A percentile compares a stretch with the other conserved stretches of the same genome.
These are phyloP conservation scores for Entrophospora sp. DNA, from an alignment of 192 early-diverging fungal species.

Conservation along the genomic window DNA sequence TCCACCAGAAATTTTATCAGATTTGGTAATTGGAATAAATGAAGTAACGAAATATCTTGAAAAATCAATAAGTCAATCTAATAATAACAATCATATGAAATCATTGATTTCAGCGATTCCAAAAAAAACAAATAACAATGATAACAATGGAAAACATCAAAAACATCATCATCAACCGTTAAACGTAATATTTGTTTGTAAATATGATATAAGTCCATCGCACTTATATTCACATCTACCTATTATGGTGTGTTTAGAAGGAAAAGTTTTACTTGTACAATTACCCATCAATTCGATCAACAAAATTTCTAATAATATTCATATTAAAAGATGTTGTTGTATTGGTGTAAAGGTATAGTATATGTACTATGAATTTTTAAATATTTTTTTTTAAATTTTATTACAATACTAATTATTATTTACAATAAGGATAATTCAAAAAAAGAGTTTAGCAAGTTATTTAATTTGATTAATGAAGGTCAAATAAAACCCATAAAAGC, in stretches of 20 bases:
- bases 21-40: constrained; percentile 10
- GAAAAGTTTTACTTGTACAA: constrained; percentile 14
- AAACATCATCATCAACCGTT: background rate
- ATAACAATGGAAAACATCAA: background rate
- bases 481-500: too few species aligned
- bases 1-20: background rate
- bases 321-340: too few species aligned
- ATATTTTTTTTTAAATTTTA: too few species aligned
- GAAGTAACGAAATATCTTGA: constrained; percentile 14
- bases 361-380: too few species aligned
- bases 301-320: too few species aligned
- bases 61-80: background rate
- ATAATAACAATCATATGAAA: background rate
- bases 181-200: constrained; percentile 13
- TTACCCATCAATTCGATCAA: too few species aligned
- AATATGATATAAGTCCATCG: background rate
- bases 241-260: background rate
- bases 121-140: background rate
- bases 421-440: too few species aligned
- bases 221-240: constrained; percentile 11
- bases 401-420: too few species aligned
- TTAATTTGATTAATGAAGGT: too few species aligned
- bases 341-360: too few species aligned
- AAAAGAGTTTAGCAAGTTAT: too few species aligned
- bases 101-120: background rate